phyloP scores from a whole-genome alignment of 2,329 filamentous ascomycete species.

The Pseudogymnoascus sp. region DNA sequence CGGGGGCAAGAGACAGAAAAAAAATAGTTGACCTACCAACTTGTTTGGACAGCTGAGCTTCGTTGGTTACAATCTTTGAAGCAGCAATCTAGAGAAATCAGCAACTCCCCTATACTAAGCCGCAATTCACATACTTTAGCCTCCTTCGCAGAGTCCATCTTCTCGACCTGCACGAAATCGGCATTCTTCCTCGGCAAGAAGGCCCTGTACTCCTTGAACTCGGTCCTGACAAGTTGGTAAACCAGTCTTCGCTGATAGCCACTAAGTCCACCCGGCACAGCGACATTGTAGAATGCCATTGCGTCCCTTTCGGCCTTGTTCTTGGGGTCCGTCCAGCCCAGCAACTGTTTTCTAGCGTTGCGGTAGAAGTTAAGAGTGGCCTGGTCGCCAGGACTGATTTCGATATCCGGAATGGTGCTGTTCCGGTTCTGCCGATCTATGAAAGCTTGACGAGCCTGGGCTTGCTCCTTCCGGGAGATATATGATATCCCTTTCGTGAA shows the following conservation, averaged over 20 bases:
- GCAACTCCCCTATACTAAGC: neutral
- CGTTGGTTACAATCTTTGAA: neutral
- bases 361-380: constrained; percentile 21
- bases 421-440: constrained; percentile 22
- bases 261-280: constrained; percentile 36
- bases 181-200: constrained; percentile 20
- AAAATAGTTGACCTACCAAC: neutral
- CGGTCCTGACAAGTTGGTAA: constrained; percentile 57
- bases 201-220: constrained; percentile 38
- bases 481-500: constrained; percentile 54
- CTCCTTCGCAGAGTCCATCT: constrained; percentile 20
- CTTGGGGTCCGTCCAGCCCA: neutral
- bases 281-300: constrained; percentile 39
- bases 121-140: constrained; percentile 18
- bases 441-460: constrained; percentile 34
- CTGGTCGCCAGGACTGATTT: constrained; percentile 19
- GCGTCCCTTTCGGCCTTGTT: constrained; percentile 15
- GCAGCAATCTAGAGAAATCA: neutral
- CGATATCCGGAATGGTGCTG: constrained; percentile 21
- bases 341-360: constrained; percentile 15
- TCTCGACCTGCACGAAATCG: constrained; percentile 27
- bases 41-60: neutral
- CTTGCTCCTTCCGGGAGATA: constrained; percentile 52
- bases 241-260: constrained; percentile 58
- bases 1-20: neutral